Percentiles rank a stretch among this genome's conserved stretches.
Conservation (phyloP, 2,329 filamentous ascomycete species). For the Fusarium brevicatenulatum region DNA sequence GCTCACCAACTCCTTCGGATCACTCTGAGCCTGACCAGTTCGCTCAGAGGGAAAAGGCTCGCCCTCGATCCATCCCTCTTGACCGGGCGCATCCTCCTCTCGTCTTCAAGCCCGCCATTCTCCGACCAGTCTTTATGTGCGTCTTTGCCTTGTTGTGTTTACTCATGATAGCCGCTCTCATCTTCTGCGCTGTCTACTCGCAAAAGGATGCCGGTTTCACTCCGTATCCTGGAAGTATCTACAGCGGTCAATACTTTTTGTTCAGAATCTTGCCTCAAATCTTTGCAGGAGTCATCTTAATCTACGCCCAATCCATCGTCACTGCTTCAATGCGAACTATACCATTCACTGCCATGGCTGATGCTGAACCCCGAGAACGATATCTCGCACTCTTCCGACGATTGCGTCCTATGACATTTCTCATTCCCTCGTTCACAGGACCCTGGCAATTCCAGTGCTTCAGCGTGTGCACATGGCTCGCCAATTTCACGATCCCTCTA, state of each 20-base stretch:
- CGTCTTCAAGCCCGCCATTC: constrained; percentile 75
- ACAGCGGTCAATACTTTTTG: constrained; percentile 81
- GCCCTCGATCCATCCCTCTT: constrained; percentile 52
- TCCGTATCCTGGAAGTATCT: constrained; percentile 72
- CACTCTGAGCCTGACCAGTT: constrained; percentile 25
- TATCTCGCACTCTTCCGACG: constrained; percentile 74
- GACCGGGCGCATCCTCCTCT: constrained; percentile 61
- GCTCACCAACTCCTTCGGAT: constrained; percentile 25
- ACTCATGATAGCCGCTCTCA: constrained; percentile 76
- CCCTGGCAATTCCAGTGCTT: constrained; percentile 74
- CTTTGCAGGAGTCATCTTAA: constrained; percentile 73
- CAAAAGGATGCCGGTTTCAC: constrained; percentile 70
- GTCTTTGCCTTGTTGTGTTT: constrained; percentile 70
- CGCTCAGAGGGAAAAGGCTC: constrained; percentile 42
- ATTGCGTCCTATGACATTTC: constrained; percentile 76
- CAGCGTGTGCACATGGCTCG: constrained; percentile 78
- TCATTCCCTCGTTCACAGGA: constrained; percentile 67
- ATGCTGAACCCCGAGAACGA: constrained; percentile 67
- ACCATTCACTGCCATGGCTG: constrained; percentile 82
- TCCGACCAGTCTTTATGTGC: constrained; percentile 73
- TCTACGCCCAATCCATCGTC: constrained; percentile 82
- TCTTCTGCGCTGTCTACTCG: constrained; percentile 79
- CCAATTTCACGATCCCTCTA: constrained; percentile 82
- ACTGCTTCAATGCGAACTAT: constrained; percentile 78
- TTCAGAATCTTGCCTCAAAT: constrained; percentile 88